These are phyloP conservation scores for Linnemannia exigua DNA, from an alignment of 192 early-diverging fungal species.

Conservation along the genomic window DNA sequence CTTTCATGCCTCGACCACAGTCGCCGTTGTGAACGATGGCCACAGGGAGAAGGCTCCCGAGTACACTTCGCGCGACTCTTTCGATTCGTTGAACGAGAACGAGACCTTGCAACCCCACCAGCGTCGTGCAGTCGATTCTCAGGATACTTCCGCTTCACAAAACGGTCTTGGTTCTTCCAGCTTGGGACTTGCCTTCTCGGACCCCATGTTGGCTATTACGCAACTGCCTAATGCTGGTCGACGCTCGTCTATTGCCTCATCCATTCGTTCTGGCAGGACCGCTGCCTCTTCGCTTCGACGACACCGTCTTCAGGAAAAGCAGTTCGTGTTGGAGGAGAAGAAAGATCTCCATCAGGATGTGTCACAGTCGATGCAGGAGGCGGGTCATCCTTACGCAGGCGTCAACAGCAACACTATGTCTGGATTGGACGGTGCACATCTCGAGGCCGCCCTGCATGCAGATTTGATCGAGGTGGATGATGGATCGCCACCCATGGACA, in stretches of 20 bases:
- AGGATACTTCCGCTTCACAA: conserved; percentile 1
- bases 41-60: neutral
- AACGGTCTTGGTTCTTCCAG: conserved; percentile 18
- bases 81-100: conserved; percentile 18
- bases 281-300: conserved; percentile 7
- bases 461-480: conserved; percentile 27
- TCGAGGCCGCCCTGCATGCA: conserved; percentile 20
- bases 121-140: conserved; percentile 41
- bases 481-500: conserved; percentile 48
- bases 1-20: conserved; percentile 5
- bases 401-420: neutral
- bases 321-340: conserved; percentile 12
- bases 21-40: no score
- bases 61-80: neutral
- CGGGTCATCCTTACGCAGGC: neutral
- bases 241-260: conserved; percentile 42
- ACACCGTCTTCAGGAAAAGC: conserved; percentile 25
- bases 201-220: conserved; percentile 53
- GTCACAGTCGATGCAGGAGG: conserved; percentile 4
- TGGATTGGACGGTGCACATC: conserved; percentile 6
- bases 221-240: conserved; percentile 44
- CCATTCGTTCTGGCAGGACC: conserved; percentile 36
- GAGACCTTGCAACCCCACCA: conserved; percentile 35
- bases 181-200: conserved; percentile 44
- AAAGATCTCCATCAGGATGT: neutral